Evolutionary conservation across 768 basidiomycete genomes (phyloP), one percentile per base, ranked within the genome.

Genomic region (Suillus sp.): DNA sequence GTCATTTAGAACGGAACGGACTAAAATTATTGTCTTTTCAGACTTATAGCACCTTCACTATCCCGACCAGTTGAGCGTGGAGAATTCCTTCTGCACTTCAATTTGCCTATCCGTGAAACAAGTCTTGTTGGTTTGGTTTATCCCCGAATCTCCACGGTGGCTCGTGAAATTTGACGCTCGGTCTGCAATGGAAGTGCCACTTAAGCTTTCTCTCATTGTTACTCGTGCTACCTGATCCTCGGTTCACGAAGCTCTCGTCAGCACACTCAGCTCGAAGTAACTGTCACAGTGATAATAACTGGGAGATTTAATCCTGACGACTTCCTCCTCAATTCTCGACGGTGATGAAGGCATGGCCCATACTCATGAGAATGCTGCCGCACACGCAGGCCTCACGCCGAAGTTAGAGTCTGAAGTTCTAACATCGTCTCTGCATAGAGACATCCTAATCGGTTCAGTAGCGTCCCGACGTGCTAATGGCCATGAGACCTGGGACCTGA

Each of bases 131-230:
- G 40, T 68, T 1, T 64, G 67, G 63, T 69, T 67, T 34, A 70
- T 82, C 2, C 84, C 84, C 0, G 75, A 77, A 54, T 73, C 74
- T 14, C 78, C 78, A 0, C 74, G 78, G 53, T 78, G 78, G 76
- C 70, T 79, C n/a, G 65, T 75, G 42, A 72, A 10, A 30, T 9
- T 16, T 27, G 30, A 27, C 2, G 11, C 62, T 38, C 30, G 71
- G 70, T 8, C 66, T 84, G 54, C 74, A 73, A 30, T 84, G 82
- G 82, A 81, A 81, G 67, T 83, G 80, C 74, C 81, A 81, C 65
- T 76, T 78, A 40, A 69, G 77, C 67, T 1, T 11, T 22, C 37
- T 32, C 55, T 18, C 50, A 18, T 22, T 35, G 43, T 53, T 53
- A 5, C n/a, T 34, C 27, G 42, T 14, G n/a, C n/a, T n/a, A 34